phyloP scores from a whole-genome alignment of 1,139 yeast species.

The Suhomyces panamericanus region DNA sequence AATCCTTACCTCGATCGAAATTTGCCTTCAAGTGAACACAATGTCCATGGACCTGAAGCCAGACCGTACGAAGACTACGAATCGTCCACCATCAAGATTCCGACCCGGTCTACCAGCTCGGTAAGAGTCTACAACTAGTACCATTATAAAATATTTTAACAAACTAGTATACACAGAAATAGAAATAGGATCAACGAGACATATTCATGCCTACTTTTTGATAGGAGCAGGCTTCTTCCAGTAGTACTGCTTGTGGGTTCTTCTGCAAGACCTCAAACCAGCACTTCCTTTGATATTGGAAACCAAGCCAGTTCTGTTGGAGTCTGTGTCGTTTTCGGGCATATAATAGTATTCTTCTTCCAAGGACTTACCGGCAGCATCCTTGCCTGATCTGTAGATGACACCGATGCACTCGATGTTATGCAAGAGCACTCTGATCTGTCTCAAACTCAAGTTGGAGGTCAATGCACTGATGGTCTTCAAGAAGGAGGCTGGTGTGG shows the following conservation, averaged over 20 bases:
- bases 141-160: background rate
- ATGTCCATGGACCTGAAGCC: background rate
- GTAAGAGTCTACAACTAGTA: constrained; percentile 1
- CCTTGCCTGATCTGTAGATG: constrained; percentile 85
- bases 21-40: background rate
- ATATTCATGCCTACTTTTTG: constrained; percentile 27
- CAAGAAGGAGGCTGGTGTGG: constrained; percentile 76
- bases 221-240: constrained; percentile 74
- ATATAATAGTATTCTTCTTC: constrained; percentile 93
- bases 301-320: constrained; percentile 67
- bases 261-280: constrained; percentile 85
- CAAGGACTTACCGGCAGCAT: constrained; percentile 92
- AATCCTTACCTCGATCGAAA: constrained; percentile 16
- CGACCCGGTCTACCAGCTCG: constrained; percentile 8
- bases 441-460: constrained; percentile 43
- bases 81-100: background rate
- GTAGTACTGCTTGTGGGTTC: constrained; percentile 88
- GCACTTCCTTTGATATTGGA: constrained; percentile 77
- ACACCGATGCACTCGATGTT: constrained; percentile 69
- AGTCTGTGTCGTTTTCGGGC: constrained; percentile 76
- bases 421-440: constrained; percentile 53
- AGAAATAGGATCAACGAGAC: background rate
- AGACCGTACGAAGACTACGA: background rate
- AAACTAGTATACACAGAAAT: constrained; percentile 11
- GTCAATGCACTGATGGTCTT: constrained; percentile 57